Evolutionary conservation across 179 eudicot species (phyloP), one percentile per base, ranked within the genome.

Genomic region (Beta lomatogona): DNA sequence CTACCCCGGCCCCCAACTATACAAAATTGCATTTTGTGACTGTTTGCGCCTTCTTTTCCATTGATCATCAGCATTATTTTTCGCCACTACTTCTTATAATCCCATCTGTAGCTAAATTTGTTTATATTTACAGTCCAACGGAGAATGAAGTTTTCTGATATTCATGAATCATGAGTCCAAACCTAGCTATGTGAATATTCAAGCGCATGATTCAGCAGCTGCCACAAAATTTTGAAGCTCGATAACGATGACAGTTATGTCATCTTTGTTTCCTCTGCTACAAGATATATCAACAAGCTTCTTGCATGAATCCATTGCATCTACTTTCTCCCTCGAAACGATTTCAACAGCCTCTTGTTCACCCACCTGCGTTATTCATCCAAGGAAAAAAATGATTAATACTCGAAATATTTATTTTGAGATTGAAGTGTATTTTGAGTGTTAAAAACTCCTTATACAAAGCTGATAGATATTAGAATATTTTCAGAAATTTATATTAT

Each of bases 341-440:
- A 87, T 64, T 75, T 90, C 93, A 19, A 89, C 86, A 14, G 91
- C 93, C 76, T 90, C 91, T 48, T 90, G 89, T 48, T 86, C 88
- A 48, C 81, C 75, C 73, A 88, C 91, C 87, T 89, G 52, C 4
- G 19, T 31, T 57, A 61, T 75, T 76, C 21, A 25, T 28, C 22
- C 77, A 71, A 61, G 21, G 1, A 13, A n/a, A 76, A 12, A 2
- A 4, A 22, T 52, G 44, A 52, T 72, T 50, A 48, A 11, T 48
- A 48, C 52, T 31, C 36, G 36, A 31, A 31, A 31, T n/a, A n/a
- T n/a, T n/a, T 31, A 31, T 31, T 31, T 31, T 31, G 41, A 36
- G 41, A 36, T 36, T 36, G 41, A 36, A 36, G 2, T 36, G 0
- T 36, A 36, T 1, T 36, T 36, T 36, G 41, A 3, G 41, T 36